Base-by-base conservation (phyloP, 176 grass and related monocot genomes). In the Raddia distichophylla region DNA sequence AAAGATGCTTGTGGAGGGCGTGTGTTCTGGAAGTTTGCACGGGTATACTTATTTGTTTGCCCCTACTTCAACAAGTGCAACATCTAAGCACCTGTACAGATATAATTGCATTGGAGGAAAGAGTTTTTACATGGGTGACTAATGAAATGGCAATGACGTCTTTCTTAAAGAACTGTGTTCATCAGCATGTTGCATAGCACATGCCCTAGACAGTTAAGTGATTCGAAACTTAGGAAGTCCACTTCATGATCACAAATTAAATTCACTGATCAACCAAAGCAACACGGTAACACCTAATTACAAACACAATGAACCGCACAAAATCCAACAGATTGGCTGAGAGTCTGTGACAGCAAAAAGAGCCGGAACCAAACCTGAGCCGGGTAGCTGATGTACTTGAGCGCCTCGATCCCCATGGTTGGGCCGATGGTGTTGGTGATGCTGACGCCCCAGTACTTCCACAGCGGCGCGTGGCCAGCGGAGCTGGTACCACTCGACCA, bases 361-460 rank as follows among this genome's bases (percentile, higher is more conserved):
- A 73, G 77, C 43, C 3, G 4, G 22, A 69, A 49, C 75, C 69
- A 58, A 32, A 90, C 97, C 87, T 96, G 93, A n/a, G 97, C 97
- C 0, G 97, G 97, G 81, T 99, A 96, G 85, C 97, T 99, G 83
- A 99, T 99, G 80, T 90, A 99, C 89, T 92, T 99, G 87, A 93
- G 90, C 6, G 97, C 93, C 87, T 96, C 97, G 59, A 99, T 94
- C 71, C 91, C 97, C 93, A 99, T 90, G 22, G 97, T 84, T 51
- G 97, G 93, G 13, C 97, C 97, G 18, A 96, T 92, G 66, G 97
- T 99, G 80, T 99, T 99, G 53, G 93, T 91, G 86, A 99, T 74
- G 80, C 93, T 92, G 64, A 93, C 91, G 46, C 93, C 89, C 19
- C 93, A 99, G 42, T 92, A 96, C 50, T 86, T 99, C 68, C 22